Evolutionary conservation across 163 green algal species (phyloP).

Genomic region (Chlamydomonas reinhardtii): DNA sequence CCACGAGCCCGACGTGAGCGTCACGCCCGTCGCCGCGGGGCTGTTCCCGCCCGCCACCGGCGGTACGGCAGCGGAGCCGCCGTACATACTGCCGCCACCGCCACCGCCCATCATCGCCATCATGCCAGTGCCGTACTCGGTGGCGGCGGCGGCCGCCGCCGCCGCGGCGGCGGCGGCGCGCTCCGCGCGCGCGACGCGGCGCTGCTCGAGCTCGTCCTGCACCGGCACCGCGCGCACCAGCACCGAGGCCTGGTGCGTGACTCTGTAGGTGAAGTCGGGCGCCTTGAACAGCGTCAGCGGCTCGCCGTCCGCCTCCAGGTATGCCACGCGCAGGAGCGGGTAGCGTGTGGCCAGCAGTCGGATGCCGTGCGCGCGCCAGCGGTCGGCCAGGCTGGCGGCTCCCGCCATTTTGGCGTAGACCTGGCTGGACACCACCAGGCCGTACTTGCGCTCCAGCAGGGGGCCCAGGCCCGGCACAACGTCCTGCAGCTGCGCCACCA

Average conservation of each 20-base stretch:
- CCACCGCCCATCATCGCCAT: too few relatives aligned
- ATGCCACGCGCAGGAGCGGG: conserved; percentile 32
- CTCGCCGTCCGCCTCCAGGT: conserved; percentile 42
- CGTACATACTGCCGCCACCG: too few relatives aligned
- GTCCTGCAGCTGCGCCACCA: conserved; percentile 37
- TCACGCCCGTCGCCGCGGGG: too few relatives aligned
- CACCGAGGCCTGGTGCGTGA: conserved; percentile 22
- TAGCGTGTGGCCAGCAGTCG: conserved; percentile 43
- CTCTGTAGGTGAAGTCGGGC: conserved; percentile 23
- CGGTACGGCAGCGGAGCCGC: too few relatives aligned
- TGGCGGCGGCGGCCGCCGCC: not conserved
- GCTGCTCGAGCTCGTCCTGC: not conserved
- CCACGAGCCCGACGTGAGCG: too few relatives aligned
- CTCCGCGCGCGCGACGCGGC: not conserved
- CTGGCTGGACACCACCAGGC: conserved; percentile 50
- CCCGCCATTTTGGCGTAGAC: conserved; percentile 44
- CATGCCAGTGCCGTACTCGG: not conserved
- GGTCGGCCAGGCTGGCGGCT: conserved; percentile 9
- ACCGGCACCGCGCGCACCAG: conserved; percentile 13
- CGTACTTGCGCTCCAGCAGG: conserved; percentile 42
- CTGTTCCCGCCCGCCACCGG: too few relatives aligned
- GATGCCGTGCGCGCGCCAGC: conserved; percentile 51
- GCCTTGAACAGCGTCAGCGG: conserved; percentile 26
- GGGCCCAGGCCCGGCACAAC: conserved; percentile 8
- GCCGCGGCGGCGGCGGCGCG: not conserved